Conservation (phyloP, 257 asterid species). For the Fraxinus americana region DNA sequence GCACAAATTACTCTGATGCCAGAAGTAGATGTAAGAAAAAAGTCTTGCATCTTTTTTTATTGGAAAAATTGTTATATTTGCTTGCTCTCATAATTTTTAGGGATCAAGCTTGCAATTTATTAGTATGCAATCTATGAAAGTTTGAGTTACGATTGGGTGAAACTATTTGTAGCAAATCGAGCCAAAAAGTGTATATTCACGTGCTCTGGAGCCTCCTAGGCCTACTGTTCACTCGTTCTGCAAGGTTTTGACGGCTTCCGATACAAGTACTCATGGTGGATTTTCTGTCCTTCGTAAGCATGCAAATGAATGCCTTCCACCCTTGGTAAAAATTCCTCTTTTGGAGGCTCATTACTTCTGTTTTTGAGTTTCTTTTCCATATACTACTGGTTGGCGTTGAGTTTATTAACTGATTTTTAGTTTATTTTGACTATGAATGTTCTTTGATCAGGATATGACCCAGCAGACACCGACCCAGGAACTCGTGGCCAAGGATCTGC, state of each 20-base stretch:
- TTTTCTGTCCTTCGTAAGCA: constrained; percentile 56
- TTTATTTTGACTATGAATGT: not conserved
- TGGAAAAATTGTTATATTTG: not conserved
- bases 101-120: not conserved
- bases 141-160: not conserved
- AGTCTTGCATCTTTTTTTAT: not conserved
- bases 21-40: constrained; percentile 41
- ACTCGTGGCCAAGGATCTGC: constrained; percentile 57
- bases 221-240: constrained; percentile 44
- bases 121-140: not conserved
- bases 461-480: constrained; percentile 60
- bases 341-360: not conserved
- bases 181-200: constrained; percentile 35
- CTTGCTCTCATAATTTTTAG: not conserved
- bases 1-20: constrained; percentile 55
- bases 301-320: constrained; percentile 55
- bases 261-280: constrained; percentile 64
- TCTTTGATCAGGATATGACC: constrained; percentile 42
- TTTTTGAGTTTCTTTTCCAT: not conserved
- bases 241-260: constrained; percentile 59
- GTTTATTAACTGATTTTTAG: not conserved
- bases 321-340: constrained; percentile 33
- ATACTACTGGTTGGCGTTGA: not conserved
- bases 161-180: constrained; percentile 40
- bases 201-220: constrained; percentile 27